These are phyloP conservation scores for Wickerhamiella vanderwaltii DNA, from an alignment of 805 yeast genomes.

Conservation along the genomic window DNA sequence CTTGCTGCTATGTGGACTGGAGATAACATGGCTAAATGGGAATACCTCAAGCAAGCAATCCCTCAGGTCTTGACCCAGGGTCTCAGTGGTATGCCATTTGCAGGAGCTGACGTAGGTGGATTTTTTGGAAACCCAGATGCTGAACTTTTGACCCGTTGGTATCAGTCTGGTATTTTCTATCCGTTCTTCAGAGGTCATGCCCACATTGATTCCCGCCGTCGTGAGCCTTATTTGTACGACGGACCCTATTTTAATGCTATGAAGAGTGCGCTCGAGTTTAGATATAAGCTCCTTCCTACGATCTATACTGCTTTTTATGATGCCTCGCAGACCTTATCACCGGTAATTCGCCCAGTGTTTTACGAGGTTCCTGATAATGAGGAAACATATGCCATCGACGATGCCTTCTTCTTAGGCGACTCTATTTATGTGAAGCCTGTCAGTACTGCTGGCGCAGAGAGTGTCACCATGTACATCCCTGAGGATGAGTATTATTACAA, in stretches of 20 bases:
- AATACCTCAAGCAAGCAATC: conserved; percentile 59
- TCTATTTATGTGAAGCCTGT: conserved; percentile 70
- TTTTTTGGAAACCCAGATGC: conserved; percentile 80
- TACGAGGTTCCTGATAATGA: conserved; percentile 27
- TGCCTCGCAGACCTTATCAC: conserved; percentile 47
- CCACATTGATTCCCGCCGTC: conserved; percentile 80
- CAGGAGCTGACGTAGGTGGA: conserved; percentile 97
- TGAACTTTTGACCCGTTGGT: conserved; percentile 84
- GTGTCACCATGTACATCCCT: conserved; percentile 40
- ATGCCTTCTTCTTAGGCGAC: conserved; percentile 68
- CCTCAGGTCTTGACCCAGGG: conserved; percentile 83
- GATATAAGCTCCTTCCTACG: conserved; percentile 69
- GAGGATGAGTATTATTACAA: conserved; percentile 30
- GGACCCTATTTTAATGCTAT: conserved; percentile 59
- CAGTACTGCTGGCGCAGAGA: conserved; percentile 38
- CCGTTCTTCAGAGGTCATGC: conserved; percentile 97
- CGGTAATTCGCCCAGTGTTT: conserved; percentile 40
- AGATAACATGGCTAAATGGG: conserved; percentile 91
- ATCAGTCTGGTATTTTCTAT: conserved; percentile 89
- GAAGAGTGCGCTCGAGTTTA: conserved; percentile 54
- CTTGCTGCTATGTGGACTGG: conserved; percentile 97
- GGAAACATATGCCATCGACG: conserved; percentile 51
- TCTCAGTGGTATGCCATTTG: conserved; percentile 76
- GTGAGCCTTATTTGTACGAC: conserved; percentile 84
- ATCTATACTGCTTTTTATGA: conserved; percentile 69